Evolutionary conservation across 805 yeast species (phyloP), one percentile per base, ranked within the genome.

Genomic region (Saccharomycopsis sp.): DNA sequence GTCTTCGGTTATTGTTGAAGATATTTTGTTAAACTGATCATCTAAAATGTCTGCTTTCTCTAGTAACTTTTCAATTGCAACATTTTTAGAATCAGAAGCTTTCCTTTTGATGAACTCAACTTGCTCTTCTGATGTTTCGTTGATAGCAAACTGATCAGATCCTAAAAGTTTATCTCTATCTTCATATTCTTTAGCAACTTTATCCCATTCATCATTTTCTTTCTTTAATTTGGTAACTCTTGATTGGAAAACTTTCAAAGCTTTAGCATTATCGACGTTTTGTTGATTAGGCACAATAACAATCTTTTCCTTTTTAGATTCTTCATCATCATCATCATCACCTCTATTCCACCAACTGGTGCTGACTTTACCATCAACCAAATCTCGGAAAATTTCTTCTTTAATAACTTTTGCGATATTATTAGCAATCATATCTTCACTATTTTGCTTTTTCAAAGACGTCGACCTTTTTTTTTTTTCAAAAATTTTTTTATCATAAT

Each of bases 271-370:
- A 29, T 69, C 61, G 6, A 60, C 56, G 50, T 82, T 82, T 35
- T 72, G 65, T n/a, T 73, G 70, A 53, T 82, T 81, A 1, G 84
- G 79, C 27, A 65, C 55, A 26, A 70, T 51, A 5, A 63, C 56
- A 5, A 56, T 55, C 14, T 21, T 36, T 25, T 5, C 21, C 37
- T 9, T 58, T 58, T 9, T 31, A 45, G 28, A 54, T 41, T 39
- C 58, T 57, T 51, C 53, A 4, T 49, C 57, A 1, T 49, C 56
- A 3, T 52, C 52, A 2, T 49, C 52, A 3, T 54, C 58, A 13
- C 51, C 49, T 12, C 67, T 56, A 38, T 63, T 64, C 69, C 79
- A 78, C 94, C 92, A 83, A 52, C 80, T 74, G 3, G 81, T 73
- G 37, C 72, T 62, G 13, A 82, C 65, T 42, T 66, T 63, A 5